Conservation (phyloP, 2,329 filamentous ascomycete species). For the Colletotrichum gigasporum region DNA sequence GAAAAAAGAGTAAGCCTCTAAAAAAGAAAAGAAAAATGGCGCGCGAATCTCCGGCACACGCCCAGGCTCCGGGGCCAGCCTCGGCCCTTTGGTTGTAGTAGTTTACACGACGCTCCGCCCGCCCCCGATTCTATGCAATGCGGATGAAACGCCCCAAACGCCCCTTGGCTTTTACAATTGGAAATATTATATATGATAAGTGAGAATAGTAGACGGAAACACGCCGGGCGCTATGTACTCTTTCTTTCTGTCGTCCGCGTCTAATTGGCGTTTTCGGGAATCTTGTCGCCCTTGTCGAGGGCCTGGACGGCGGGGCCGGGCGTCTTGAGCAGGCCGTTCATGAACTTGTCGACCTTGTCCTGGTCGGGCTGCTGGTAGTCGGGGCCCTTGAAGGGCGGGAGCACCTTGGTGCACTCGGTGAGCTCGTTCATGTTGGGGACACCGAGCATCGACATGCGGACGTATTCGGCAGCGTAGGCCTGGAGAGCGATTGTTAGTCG, state of each 20-base stretch:
- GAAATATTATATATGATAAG: not conserved
- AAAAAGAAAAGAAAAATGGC: too few species aligned
- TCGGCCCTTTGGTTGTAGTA: conserved; percentile 18
- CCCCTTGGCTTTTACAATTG: conserved; percentile 1
- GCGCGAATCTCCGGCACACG: too few species aligned
- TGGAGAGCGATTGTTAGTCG: conserved; percentile 33
- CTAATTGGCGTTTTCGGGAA: conserved; percentile 13
- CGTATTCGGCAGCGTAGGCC: conserved; percentile 63
- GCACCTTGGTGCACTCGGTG: conserved; percentile 63
- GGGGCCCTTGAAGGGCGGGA: conserved; percentile 46
- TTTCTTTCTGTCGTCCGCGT: not conserved
- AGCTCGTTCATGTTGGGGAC: conserved; percentile 65
- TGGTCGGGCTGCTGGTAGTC: conserved; percentile 26
- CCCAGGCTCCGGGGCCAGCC: conserved; percentile 30
- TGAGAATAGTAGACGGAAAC: not conserved
- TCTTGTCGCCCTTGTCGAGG: conserved; percentile 29
- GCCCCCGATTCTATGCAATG: not conserved
- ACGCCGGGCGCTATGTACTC: conserved; percentile 12
- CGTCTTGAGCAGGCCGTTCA: conserved; percentile 7
- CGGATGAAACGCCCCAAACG: not conserved
- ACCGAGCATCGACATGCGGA: conserved; percentile 63
- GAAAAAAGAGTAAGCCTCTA: too few species aligned
- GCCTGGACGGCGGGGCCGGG: conserved; percentile 16
- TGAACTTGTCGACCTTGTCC: conserved; percentile 8
- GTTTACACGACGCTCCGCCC: not conserved